Percentiles rank a stretch among this genome's conserved stretches.
phyloP scores from a whole-genome alignment of 352 stramenopile genomes.

The Phytophthora cryptogea region DNA sequence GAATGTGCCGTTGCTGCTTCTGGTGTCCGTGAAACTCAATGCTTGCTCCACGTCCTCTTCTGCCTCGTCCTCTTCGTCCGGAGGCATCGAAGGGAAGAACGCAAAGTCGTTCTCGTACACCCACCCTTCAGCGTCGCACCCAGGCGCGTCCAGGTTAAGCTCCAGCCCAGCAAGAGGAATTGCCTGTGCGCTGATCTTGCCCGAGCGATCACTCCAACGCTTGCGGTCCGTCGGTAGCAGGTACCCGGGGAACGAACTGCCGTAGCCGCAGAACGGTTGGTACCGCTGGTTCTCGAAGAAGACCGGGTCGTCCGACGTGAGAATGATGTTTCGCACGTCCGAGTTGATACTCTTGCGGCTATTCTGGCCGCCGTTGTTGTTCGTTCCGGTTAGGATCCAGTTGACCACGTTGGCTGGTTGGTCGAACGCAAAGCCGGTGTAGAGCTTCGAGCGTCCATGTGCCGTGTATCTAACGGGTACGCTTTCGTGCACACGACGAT shows the following conservation, averaged over 20 bases:
- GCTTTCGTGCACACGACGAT: conserved; percentile 66
- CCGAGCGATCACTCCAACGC: conserved; percentile 84
- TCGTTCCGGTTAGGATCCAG: conserved; percentile 65
- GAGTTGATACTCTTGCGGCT: conserved; percentile 65
- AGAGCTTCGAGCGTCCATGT: conserved; percentile 45
- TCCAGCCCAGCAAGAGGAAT: conserved; percentile 74
- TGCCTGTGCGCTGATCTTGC: conserved; percentile 69
- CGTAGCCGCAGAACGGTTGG: conserved; percentile 84
- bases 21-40: conserved; percentile 11
- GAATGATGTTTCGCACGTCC: conserved; percentile 65
- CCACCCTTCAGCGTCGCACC: conserved; percentile 81
- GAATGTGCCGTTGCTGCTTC: conserved; percentile 31
- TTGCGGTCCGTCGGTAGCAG: conserved; percentile 79
- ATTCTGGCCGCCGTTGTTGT: conserved; percentile 41
- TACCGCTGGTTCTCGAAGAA: conserved; percentile 90
- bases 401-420: conserved; percentile 76
- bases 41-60: conserved; percentile 32
- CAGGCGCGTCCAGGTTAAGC: conserved; percentile 59
- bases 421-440: conserved; percentile 87
- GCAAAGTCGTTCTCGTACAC: conserved; percentile 88
- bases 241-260: conserved; percentile 82
- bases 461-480: conserved; percentile 50
- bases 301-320: conserved; percentile 74
- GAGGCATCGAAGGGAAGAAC: conserved; percentile 65
- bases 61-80: conserved; percentile 26